Conservation (phyloP, 202 grass and related monocot species). For the Setaria viridis region DNA sequence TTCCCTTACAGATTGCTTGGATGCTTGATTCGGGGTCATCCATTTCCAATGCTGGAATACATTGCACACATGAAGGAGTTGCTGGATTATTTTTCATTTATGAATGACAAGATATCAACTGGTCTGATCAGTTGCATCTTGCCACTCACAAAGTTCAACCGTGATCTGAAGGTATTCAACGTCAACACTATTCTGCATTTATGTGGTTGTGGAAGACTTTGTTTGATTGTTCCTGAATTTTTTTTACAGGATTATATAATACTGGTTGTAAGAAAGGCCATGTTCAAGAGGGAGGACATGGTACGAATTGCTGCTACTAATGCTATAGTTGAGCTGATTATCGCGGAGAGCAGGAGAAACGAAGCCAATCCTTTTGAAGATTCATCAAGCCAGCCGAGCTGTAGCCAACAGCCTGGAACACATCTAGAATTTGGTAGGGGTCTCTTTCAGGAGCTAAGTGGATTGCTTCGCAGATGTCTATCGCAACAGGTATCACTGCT, state of each 20-base stretch:
- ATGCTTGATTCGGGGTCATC: constrained; percentile 64
- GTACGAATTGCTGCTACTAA: constrained; percentile 74
- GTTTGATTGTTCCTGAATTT: constrained; percentile 30
- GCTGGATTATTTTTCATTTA: constrained; percentile 81
- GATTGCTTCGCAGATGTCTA: constrained; percentile 83
- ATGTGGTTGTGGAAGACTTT: background rate
- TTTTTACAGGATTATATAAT: constrained; percentile 88
- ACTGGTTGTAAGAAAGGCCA: constrained; percentile 88
- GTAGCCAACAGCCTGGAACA: constrained; percentile 74
- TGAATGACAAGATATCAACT: constrained; percentile 76
- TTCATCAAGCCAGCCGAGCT: constrained; percentile 86
- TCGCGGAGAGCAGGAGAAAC: constrained; percentile 60
- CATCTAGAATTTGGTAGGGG: constrained; percentile 49
- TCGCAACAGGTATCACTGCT: constrained; percentile 69
- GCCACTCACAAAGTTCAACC: constrained; percentile 76
- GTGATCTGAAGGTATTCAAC: constrained; percentile 72
- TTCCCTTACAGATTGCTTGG: constrained; percentile 62
- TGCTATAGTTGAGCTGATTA: constrained; percentile 79
- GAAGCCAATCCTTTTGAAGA: constrained; percentile 60
- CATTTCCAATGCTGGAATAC: constrained; percentile 70
- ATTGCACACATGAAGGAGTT: constrained; percentile 85
- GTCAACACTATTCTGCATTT: constrained; percentile 11
- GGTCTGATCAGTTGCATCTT: constrained; percentile 74
- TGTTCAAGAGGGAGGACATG: constrained; percentile 82
- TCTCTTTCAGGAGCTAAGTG: constrained; percentile 88